phyloP scores from a whole-genome alignment of 495 filamentous ascomycete genomes.

The Neurospora sp. region DNA sequence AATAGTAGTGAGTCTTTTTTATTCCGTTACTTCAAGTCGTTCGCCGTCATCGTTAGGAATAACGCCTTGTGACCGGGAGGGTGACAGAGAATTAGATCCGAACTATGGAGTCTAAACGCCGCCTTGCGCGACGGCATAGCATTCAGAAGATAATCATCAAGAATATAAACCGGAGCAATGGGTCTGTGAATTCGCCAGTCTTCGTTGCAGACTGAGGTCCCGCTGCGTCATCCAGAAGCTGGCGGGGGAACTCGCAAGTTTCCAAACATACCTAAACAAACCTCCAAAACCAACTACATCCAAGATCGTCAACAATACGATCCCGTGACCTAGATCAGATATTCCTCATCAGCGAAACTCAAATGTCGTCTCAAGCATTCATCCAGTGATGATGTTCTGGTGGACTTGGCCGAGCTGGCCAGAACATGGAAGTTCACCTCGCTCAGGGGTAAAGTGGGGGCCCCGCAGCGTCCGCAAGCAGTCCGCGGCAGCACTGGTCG shows the following conservation, averaged over 20 bases:
- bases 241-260: not conserved
- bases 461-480: not conserved
- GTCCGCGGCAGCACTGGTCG: not conserved
- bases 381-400: not conserved
- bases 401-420: not conserved
- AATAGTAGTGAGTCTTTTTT: too few relatives aligned
- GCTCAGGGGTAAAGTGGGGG: not conserved
- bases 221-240: not conserved
- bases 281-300: too few relatives aligned
- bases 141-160: not conserved
- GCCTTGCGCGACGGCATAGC: too few relatives aligned
- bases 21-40: too few relatives aligned
- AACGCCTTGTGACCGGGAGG: too few relatives aligned
- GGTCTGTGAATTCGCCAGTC: not conserved
- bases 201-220: not conserved
- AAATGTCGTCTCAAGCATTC: not conserved
- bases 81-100: too few relatives aligned
- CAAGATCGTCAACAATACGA: not conserved
- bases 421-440: not conserved
- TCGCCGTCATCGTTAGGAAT: too few relatives aligned
- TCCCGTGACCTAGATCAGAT: not conserved
- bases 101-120: too few relatives aligned
- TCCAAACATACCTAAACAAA: too few relatives aligned
- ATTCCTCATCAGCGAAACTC: not conserved
- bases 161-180: not conserved